Percentiles rank a stretch among this genome's conserved stretches.
These are phyloP conservation scores for Lentithecium fluviatile DNA, from an alignment of 495 filamentous ascomycete genomes.

Conservation along the genomic window DNA sequence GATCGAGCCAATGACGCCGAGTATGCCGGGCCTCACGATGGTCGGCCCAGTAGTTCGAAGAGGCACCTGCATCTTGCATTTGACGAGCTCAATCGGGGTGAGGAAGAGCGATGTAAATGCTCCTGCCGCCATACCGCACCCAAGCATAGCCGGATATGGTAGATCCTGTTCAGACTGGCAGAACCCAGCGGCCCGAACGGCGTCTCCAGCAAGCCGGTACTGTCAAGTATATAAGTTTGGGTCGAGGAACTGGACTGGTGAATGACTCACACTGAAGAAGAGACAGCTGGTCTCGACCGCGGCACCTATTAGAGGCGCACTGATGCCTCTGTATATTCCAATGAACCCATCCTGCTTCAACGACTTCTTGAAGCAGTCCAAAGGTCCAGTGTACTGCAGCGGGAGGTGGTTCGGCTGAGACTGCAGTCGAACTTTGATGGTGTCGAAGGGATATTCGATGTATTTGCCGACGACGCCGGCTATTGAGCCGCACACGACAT, in stretches of 20 bases:
- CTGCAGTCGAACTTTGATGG: slow-evolving; percentile 84
- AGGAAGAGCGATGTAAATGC: slow-evolving; percentile 86
- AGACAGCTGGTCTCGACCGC: slow-evolving; percentile 91
- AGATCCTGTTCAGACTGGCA: slow-evolving; percentile 51
- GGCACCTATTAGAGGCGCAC: slow-evolving; percentile 84
- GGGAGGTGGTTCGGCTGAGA: slow-evolving; percentile 81
- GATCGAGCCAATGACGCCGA: slow-evolving; percentile 68
- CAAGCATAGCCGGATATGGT: slow-evolving; percentile 67
- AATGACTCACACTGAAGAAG: slow-evolving; percentile 69
- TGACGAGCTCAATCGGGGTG: slow-evolving; percentile 95
- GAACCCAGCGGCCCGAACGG: slow-evolving; percentile 54
- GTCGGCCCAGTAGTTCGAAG: slow-evolving; percentile 35
- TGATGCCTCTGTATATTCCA: slow-evolving; percentile 90
- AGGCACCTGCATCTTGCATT: slow-evolving; percentile 95
- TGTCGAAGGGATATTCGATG: slow-evolving; percentile 98
- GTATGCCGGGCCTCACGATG: slow-evolving; percentile 47
- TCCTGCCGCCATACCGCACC: slow-evolving; percentile 81
- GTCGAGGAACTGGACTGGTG: background rate
- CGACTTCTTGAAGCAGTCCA: slow-evolving; percentile 92
- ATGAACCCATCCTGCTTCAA: slow-evolving; percentile 68
- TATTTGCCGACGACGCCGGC: slow-evolving; percentile 92
- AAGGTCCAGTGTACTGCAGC: slow-evolving; percentile 76
- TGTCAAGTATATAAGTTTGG: slow-evolving; percentile 33
- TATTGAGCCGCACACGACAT: slow-evolving; percentile 46
- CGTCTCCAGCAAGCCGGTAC: slow-evolving; percentile 67